Conservation (phyloP, 305 asterid species). For the Fraxinus sp. region DNA sequence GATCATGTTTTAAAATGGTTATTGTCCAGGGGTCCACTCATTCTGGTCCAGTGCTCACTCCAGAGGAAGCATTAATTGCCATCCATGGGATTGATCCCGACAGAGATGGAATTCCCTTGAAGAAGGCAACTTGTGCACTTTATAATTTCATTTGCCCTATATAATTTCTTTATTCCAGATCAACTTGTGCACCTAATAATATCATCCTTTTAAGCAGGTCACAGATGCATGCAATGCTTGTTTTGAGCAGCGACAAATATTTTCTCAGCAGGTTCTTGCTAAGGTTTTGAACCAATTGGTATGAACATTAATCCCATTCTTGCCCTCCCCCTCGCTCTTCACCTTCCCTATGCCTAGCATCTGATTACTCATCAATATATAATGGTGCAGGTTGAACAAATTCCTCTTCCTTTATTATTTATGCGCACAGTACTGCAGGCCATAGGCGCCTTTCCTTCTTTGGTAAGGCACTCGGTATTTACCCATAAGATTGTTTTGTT, state of each 20-base stretch:
- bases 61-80: slow-evolving; percentile 94
- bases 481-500: slow-evolving; percentile 18
- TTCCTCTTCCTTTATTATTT: slow-evolving; percentile 88
- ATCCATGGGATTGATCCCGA: slow-evolving; percentile 95
- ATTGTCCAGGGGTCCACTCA: slow-evolving; percentile 62
- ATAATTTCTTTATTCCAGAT: slow-evolving; percentile 24
- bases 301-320: slow-evolving; percentile 24
- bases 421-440: slow-evolving; percentile 99
- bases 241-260: slow-evolving; percentile 80
- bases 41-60: slow-evolving; percentile 70
- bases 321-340: not conserved
- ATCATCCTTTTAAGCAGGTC: slow-evolving; percentile 53
- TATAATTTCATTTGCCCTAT: slow-evolving; percentile 23
- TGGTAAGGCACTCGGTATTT: slow-evolving; percentile 53
- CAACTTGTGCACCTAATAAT: slow-evolving; percentile 26
- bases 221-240: slow-evolving; percentile 99
- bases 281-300: slow-evolving; percentile 98
- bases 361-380: slow-evolving; percentile 24
- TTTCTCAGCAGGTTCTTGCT: slow-evolving; percentile 92
- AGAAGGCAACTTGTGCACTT: slow-evolving; percentile 52
- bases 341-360: slow-evolving; percentile 9
- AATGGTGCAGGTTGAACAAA: slow-evolving; percentile 88
- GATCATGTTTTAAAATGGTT: slow-evolving; percentile 27
- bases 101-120: slow-evolving; percentile 82
- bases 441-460: slow-evolving; percentile 86